Conservation (phyloP, 2,329 filamentous ascomycete genomes). For the Lasiodiplodia hormozganensis region DNA sequence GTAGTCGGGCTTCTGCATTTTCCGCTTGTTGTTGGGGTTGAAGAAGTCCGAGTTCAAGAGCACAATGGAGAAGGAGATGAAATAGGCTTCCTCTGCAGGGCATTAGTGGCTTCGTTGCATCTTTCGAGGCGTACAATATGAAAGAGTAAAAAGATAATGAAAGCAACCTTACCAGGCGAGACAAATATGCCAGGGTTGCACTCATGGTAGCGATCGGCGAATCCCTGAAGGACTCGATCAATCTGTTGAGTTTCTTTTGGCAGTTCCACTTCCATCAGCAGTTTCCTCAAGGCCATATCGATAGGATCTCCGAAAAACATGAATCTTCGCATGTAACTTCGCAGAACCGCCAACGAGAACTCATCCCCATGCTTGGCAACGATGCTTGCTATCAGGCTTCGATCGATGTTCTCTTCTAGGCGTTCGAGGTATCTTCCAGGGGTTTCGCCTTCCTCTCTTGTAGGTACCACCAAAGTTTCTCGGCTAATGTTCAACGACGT, state of each 20-base stretch:
- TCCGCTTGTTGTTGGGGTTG: slow-evolving; percentile 99
- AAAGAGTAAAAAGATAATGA: neutral
- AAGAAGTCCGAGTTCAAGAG: slow-evolving; percentile 99
- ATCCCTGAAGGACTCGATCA: slow-evolving; percentile 89
- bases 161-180: slow-evolving; percentile 62
- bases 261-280: slow-evolving; percentile 94
- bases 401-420: slow-evolving; percentile 79
- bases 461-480: slow-evolving; percentile 74
- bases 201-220: slow-evolving; percentile 96
- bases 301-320: slow-evolving; percentile 96
- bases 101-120: slow-evolving; percentile 33
- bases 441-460: slow-evolving; percentile 85
- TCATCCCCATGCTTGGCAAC: slow-evolving; percentile 85
- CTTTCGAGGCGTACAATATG: neutral
- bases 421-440: slow-evolving; percentile 87
- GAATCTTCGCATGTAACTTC: slow-evolving; percentile 95
- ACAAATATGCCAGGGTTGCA: slow-evolving; percentile 97
- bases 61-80: slow-evolving; percentile 94
- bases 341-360: slow-evolving; percentile 82
- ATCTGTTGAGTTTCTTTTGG: slow-evolving; percentile 99
- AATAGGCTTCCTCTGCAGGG: slow-evolving; percentile 83
- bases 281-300: slow-evolving; percentile 95
- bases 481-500: slow-evolving; percentile 81
- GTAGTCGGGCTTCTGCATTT: slow-evolving; percentile 97
- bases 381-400: slow-evolving; percentile 82